Evolutionary conservation across 768 basidiomycete genomes (phyloP), one percentile per base, ranked within the genome.

Genomic region (Naganishia randhawae): DNA sequence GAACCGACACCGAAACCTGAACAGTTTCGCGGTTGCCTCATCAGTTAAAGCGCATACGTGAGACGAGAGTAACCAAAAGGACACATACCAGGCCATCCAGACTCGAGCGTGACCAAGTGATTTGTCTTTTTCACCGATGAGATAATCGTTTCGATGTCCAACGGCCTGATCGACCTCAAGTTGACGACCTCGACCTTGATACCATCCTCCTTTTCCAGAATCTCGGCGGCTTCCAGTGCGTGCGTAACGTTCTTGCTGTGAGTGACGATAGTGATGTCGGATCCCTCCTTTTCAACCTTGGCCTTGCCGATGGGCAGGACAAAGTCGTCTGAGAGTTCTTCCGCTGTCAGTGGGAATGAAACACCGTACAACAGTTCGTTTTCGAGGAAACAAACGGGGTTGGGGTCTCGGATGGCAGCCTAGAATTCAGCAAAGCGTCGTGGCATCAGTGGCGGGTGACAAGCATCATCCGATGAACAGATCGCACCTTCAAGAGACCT

Each of bases 281-380:
- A 86, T 66, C 96, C 96, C 78, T 88, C 87, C 68, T 89, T 88
- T 83, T 98, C 96, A 69, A 98, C 85, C 83, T 98, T 97, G 80
- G 89, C 89, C 83, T 98, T 97, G 78, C 96, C 96, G 77, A 99
- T 96, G 39, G 94, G 95, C 65, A 98, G 83, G 50, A 94, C 81
- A 86, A 92, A 99, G 83, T 91, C 86, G 80, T 94, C 91, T 63
- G 91, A 92, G 87, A 96, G 88, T 74, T 92, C 94, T 76, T 94
- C 94, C 71, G 87, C 80, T 31, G 92, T 92, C 88, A 98, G 89
- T 57, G 94, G 93, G 89, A 98, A 99, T 39, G 89, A 86, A 71
- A 93, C 87, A 81, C 96, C 96, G 83, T 99, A 99, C 79, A 99
- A 81, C 87, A 99, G 92, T 81, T 99, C 96, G 82, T 99, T 99